Base-by-base conservation (phyloP, 352 stramenopile species). In the Phytophthora capsici region DNA sequence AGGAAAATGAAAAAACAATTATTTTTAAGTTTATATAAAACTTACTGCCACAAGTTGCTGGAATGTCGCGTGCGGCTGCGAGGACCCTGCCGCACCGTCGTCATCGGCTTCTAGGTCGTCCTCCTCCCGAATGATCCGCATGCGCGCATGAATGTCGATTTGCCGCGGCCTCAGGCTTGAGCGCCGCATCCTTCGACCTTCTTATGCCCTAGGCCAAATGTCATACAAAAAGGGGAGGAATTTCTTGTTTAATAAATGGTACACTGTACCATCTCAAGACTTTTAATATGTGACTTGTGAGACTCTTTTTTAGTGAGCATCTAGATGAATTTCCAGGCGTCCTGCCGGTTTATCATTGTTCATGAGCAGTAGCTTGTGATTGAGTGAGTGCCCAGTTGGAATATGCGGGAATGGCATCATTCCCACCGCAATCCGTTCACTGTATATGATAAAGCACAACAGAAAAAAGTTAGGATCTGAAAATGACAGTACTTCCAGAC, bases 81-180 rank as follows among this genome's bases (percentile, higher is more conserved):
- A 68, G 17, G 47, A 26, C 1, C 53, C 69, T n/a, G 57, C 63
- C 1, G 49, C 43, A 47, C 60, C 58, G 34, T 92, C 89, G 4
- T 91, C 84, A 23, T 94, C 86, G 32, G 82, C 49, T 13, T 88
- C 80, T 28, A 95, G 80, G 45, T 95, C 85, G 34, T 92, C 84
- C 64, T 93, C 85, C 34, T 83, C 80, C 38, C 87, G 88, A 52
- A 96, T 86, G 63, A 96, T 86, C 46, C 78, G 78, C 75, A 97
- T 94, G 51, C 78, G 82, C 72, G 87, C 85, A 66, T 97, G 86
- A 40, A 96, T 69, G 61, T 97, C 90, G 72, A 97, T 91, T 73
- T 94, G 87, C 50, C 90, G 86, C 55, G 90, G 88, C 20, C 87
- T 80, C 47, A 96, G 75, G 69, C 85, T 97, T 73, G 90, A 86